phyloP scores from a whole-genome alignment of 805 yeast species.

The Candida xyloterini region DNA sequence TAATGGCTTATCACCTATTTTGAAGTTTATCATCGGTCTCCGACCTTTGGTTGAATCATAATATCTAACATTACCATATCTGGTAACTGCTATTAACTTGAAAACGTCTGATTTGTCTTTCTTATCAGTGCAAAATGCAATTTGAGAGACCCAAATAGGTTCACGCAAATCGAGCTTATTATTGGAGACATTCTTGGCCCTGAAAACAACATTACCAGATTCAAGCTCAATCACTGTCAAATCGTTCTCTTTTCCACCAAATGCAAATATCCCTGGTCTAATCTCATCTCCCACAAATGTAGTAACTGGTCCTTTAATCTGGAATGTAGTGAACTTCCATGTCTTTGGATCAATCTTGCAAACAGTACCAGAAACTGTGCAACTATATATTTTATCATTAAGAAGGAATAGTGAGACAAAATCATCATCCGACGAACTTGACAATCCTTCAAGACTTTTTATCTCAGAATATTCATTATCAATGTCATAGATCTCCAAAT shows the following conservation, averaged over 20 bases:
- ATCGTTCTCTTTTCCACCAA: slow-evolving; percentile 85
- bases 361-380: slow-evolving; percentile 35
- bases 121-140: slow-evolving; percentile 40
- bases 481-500: slow-evolving; percentile 38
- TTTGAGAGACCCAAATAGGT: slow-evolving; percentile 72
- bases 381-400: slow-evolving; percentile 29
- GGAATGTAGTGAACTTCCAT: slow-evolving; percentile 16
- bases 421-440: slow-evolving; percentile 29
- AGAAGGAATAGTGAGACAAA: slow-evolving; percentile 36
- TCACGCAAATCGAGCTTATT: slow-evolving; percentile 75
- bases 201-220: slow-evolving; percentile 44
- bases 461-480: slow-evolving; percentile 19
- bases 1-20: slow-evolving; percentile 54
- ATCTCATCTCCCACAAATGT: slow-evolving; percentile 48
- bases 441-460: slow-evolving; percentile 13
- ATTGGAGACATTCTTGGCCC: slow-evolving; percentile 80
- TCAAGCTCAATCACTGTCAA: slow-evolving; percentile 45
- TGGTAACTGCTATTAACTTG: slow-evolving; percentile 63
- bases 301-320: slow-evolving; percentile 46
- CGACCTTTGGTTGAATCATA: slow-evolving; percentile 69
- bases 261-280: slow-evolving; percentile 57
- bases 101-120: slow-evolving; percentile 38
- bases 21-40: slow-evolving; percentile 60
- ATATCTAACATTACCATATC: slow-evolving; percentile 69
- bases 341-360: slow-evolving; percentile 24